Evolutionary conservation across 2,329 filamentous ascomycete species (phyloP), one percentile per base, ranked within the genome.

Genomic region (Lecanoromycetidae sp.): DNA sequence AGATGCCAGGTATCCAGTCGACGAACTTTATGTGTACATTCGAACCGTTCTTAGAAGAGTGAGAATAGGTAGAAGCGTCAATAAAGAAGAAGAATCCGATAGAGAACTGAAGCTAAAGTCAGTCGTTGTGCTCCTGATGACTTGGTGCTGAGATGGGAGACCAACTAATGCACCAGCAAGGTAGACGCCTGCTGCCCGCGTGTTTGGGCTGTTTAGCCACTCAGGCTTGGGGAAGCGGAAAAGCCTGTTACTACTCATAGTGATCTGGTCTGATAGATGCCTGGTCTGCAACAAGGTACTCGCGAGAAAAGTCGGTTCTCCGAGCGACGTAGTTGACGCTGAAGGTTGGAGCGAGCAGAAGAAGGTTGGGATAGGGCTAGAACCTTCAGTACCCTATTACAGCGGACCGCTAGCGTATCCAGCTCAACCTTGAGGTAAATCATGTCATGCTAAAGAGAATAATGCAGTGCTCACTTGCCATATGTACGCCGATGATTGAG

Each of bases 1-100:
- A 83, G 64, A 84, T 83, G 51, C 75, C 74, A 3, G 79, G 80
- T 55, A 84, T 79, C 79, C 79, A 84, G 67, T 84, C 79, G 55
- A 82, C 71, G 62, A 83, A 82, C 61, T 75, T 81, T 59, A 83
- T 71, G 63, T 82, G 77, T 17, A 79, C 71, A 50, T 71, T 63
- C 42, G 75, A 76, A 52, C 73, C 75, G 61, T 82, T 82, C 58
- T 70, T 71, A 46, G 68, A 57, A 49, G 77, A 79, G 56, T 75
- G 76, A 43, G 77, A 81, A 66, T 71, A 82, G 49, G 76, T 70
- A 15, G 78, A 72, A 51, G 77, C 76, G 57, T 84, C 79, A 63
- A 84, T 71, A 55, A 83, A 73, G 63, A 79, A 74, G 71, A 80
- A 84, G 66, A 83, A 78, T 10, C 79, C 79, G 45, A 82, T 69